Conservation (phyloP, 176 grass and related monocot genomes). For the Aegilops tauschii region DNA sequence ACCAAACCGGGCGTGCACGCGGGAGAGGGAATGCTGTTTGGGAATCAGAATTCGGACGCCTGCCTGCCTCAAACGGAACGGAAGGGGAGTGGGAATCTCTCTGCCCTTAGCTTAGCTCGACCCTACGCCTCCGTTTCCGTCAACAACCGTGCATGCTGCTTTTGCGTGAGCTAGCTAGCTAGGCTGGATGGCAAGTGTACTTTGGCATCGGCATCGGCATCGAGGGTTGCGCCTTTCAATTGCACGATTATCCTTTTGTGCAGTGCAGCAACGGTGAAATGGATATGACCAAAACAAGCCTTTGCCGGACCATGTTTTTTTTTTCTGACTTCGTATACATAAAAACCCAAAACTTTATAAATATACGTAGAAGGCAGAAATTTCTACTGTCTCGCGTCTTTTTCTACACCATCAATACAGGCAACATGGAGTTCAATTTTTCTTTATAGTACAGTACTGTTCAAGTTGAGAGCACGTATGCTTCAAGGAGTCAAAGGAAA, state of each 20-base stretch:
- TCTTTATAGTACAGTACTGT: not conserved
- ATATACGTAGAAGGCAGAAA: too few relatives aligned
- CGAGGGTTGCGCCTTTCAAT: not conserved
- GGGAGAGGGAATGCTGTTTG: not conserved
- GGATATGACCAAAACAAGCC: too few relatives aligned
- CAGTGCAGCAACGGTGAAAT: not conserved
- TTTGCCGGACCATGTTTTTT: too few relatives aligned
- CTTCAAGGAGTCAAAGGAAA: not conserved
- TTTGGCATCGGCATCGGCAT: not conserved
- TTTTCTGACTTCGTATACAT: too few relatives aligned
- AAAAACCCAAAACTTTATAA: too few relatives aligned
- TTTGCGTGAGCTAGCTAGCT: not conserved
- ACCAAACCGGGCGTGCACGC: not conserved
- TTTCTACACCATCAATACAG: too few relatives aligned
- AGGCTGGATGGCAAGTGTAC: not conserved
- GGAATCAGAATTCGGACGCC: constrained; percentile 5
- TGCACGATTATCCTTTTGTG: not conserved
- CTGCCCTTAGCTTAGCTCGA: not conserved
- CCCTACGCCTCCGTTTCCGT: not conserved
- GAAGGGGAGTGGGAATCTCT: not conserved
- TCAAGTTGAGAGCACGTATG: not conserved
- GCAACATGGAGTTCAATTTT: too few relatives aligned
- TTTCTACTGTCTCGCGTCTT: too few relatives aligned
- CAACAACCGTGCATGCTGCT: not conserved
- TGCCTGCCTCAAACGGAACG: not conserved